phyloP scores from a whole-genome alignment of 108 stramenopile genomes.

The Nannochloropsis gaditana region DNA sequence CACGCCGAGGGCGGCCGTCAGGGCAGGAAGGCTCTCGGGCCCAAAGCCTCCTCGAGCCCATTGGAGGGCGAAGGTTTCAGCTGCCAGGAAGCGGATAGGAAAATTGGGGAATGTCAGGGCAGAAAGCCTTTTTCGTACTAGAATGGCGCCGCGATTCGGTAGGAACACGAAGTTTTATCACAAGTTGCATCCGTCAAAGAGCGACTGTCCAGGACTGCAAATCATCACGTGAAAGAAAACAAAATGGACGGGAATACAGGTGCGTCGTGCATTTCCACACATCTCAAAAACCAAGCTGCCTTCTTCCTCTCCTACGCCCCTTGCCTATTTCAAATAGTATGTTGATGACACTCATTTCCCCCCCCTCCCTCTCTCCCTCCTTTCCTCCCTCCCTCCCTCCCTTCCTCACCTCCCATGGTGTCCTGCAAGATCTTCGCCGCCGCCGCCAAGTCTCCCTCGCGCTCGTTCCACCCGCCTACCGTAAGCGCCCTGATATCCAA shows the following conservation, averaged over 20 bases:
- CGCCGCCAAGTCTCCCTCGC: not conserved
- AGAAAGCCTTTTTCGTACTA: no score
- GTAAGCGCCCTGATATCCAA: not conserved
- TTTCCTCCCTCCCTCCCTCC: not conserved
- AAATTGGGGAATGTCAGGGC: not conserved
- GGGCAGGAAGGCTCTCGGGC: not conserved
- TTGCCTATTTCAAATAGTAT: no score
- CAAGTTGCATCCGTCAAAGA: no score
- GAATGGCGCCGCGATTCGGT: no score
- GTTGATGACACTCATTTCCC: not conserved
- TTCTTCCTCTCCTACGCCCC: no score
- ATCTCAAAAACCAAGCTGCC: no score
- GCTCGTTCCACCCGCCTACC: slow-evolving; percentile 2
- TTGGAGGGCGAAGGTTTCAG: not conserved
- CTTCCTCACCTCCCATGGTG: not conserved
- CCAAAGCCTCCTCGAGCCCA: not conserved
- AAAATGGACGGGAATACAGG: no score
- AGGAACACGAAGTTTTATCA: no score
- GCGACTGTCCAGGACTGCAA: no score
- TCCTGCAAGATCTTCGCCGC: not conserved
- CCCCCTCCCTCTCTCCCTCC: not conserved
- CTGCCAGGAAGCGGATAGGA: not conserved
- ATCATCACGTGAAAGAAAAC: no score
- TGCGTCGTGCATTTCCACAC: no score
- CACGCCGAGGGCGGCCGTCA: not conserved